Base-by-base conservation (phyloP, 1,284 basidiomycete genomes). In the Xanthoconium separans region DNA sequence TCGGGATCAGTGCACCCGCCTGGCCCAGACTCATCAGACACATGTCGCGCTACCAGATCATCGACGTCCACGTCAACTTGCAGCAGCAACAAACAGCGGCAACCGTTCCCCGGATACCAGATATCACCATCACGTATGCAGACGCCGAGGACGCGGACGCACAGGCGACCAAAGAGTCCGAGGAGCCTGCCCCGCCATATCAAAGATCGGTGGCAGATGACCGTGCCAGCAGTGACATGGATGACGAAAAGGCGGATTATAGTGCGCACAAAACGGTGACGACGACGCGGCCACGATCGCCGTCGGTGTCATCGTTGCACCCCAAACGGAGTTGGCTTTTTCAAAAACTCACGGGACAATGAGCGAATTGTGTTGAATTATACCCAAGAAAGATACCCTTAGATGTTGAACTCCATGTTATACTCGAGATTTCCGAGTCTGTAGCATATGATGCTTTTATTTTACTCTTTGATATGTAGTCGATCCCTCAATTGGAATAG, bases 1-100 rank as follows among this genome's bases (percentile, higher is more conserved):
- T 85, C 7, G 75, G 78, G 22, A 82, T 87, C 39, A 79, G 79
- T 3, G 73, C 77, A 22, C 75, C 73, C 30, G 84, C 81, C n/a
- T 87, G 85, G 85, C 52, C 68, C 2, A 68, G 68, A 3, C 72
- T 84, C 13, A 61, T 78, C 10, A 49, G 70, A 1, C 71, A 72
- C 33, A 70, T 87, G 48, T 55, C 75, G 2, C 74, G 75, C 13
- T 83, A 79, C 49, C 83, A 85, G 56, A 72, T 85, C 58, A 71
- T 87, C 50, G 77, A 83, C 44, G 66, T 87, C 22, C 59, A 65
- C 44, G 58, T 83, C 16, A n/a, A 16, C 15, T 15, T 8, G 15
- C 33, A 34, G 33, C 33, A 34, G 15, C 1, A 13, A 2, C 33
- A 34, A 16, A 1, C 15, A 13, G 13, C 13, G 13, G 33, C 33